These are phyloP conservation scores for Phaeosphaeria sp. DNA, from an alignment of 2,329 filamentous ascomycete species.

Conservation along the genomic window DNA sequence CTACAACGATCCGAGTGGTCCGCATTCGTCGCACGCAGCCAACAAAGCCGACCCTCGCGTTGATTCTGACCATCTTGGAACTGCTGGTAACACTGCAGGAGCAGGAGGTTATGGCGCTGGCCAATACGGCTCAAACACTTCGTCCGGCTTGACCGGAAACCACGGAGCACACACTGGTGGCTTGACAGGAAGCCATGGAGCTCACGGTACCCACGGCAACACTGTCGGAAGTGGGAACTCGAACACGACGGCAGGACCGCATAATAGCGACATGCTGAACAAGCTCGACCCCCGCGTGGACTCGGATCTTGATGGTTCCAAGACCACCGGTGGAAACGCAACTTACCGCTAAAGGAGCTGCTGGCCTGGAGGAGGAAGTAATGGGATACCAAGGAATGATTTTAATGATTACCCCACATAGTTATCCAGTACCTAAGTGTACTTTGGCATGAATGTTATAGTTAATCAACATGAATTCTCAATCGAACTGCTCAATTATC, in stretches of 20 bases:
- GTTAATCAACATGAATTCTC: constrained; percentile 3
- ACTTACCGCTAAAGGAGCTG: constrained; percentile 26
- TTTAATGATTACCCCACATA: constrained; percentile 11
- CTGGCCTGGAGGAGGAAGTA: background rate
- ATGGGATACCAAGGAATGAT: constrained; percentile 15
- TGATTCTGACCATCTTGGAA: constrained; percentile 32
- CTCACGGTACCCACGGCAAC: constrained; percentile 16
- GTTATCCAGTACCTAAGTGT: constrained; percentile 6
- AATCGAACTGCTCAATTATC: no score
- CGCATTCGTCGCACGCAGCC: constrained; percentile 30
- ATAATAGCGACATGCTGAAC: constrained; percentile 42
- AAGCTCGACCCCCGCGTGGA: constrained; percentile 49
- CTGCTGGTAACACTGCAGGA: constrained; percentile 33
- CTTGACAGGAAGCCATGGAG: constrained; percentile 9
- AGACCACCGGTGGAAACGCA: constrained; percentile 36
- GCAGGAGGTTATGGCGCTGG: constrained; percentile 23
- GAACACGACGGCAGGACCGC: constrained; percentile 45
- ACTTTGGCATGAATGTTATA: constrained; percentile 3
- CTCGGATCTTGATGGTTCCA: constrained; percentile 41
- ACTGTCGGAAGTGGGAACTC: constrained; percentile 23
- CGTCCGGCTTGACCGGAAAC: constrained; percentile 6
- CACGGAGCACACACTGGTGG: constrained; percentile 3
- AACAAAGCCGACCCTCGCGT: constrained; percentile 43
- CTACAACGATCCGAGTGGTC: constrained; percentile 32
- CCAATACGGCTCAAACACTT: constrained; percentile 12